Evolutionary conservation across 352 stramenopile genomes (phyloP).

Genomic region (Phytophthora pini): DNA sequence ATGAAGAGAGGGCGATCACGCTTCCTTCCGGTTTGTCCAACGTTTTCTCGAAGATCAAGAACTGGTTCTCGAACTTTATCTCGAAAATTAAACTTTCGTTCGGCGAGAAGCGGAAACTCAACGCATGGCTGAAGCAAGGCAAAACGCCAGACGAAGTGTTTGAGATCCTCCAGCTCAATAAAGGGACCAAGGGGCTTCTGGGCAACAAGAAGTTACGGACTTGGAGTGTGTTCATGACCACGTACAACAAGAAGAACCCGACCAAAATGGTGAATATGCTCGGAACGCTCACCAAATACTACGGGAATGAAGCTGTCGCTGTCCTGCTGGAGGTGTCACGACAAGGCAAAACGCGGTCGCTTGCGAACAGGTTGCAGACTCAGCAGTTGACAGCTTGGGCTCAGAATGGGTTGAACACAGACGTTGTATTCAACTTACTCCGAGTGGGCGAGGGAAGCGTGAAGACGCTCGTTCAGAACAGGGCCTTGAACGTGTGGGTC

Average conservation of each 20-base stretch:
- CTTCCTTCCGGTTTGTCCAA: background rate
- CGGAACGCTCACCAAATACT: background rate
- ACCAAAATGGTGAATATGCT: conserved; percentile 13
- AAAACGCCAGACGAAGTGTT: background rate
- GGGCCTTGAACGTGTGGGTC: conserved; percentile 8
- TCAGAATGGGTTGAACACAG: conserved; percentile 1
- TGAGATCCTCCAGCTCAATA: background rate
- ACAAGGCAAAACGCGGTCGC: background rate
- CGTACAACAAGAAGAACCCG: conserved; percentile 11
- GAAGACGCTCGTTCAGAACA: conserved; percentile 3
- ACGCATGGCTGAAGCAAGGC: background rate
- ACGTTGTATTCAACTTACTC: conserved; percentile 1
- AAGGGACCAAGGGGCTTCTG: conserved; percentile 2
- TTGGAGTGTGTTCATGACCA: conserved; percentile 8
- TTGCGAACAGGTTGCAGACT: conserved; percentile 7
- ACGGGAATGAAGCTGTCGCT: background rate
- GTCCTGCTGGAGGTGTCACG: conserved; percentile 1
- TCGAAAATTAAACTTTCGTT: background rate
- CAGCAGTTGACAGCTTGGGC: conserved; percentile 3
- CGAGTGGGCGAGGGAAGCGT: conserved; percentile 2
- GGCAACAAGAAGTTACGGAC: background rate
- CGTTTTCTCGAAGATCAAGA: background rate
- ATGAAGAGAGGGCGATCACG: background rate
- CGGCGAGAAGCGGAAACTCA: background rate
- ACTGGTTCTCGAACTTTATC: background rate